Evolutionary conservation across 495 filamentous ascomycete genomes (phyloP).

Genomic region (Aspergillus avenaceus): DNA sequence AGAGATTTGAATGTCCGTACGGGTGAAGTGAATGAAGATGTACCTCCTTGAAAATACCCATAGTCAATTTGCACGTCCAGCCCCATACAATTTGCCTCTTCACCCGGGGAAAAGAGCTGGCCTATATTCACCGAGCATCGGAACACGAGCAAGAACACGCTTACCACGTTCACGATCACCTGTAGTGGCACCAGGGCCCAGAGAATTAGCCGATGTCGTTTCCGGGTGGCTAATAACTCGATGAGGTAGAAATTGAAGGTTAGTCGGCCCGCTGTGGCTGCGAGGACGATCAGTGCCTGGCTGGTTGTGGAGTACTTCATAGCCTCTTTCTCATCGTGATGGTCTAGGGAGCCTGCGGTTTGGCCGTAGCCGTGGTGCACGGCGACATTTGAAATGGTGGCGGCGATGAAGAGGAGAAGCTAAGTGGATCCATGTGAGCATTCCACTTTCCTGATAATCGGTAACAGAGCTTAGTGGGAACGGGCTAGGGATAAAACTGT

Average conservation of each 20-base stretch:
- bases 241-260: constrained; percentile 1
- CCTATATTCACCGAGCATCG: neutral
- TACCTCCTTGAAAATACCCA: constrained; percentile 4
- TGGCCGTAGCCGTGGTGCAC: neutral
- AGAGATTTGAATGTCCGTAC: too few relatives aligned
- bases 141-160: constrained; percentile 1
- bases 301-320: neutral
- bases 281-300: neutral
- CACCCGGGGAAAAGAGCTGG: neutral
- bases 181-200: neutral
- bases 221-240: neutral
- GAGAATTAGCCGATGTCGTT: neutral
- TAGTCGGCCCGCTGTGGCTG: neutral
- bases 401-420: neutral
- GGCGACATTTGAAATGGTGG: neutral
- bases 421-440: neutral
- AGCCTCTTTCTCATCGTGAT: neutral
- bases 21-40: too few relatives aligned
- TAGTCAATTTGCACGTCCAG: neutral
- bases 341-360: neutral
- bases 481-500: neutral
- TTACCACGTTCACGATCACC: neutral
- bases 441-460: too few relatives aligned
- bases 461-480: too few relatives aligned
- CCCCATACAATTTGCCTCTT: neutral